A percentile compares a stretch with the other conserved stretches of the same genome.
These are phyloP conservation scores for Epichloe scottii DNA, from an alignment of 2,329 filamentous ascomycete genomes.

Conservation along the genomic window DNA sequence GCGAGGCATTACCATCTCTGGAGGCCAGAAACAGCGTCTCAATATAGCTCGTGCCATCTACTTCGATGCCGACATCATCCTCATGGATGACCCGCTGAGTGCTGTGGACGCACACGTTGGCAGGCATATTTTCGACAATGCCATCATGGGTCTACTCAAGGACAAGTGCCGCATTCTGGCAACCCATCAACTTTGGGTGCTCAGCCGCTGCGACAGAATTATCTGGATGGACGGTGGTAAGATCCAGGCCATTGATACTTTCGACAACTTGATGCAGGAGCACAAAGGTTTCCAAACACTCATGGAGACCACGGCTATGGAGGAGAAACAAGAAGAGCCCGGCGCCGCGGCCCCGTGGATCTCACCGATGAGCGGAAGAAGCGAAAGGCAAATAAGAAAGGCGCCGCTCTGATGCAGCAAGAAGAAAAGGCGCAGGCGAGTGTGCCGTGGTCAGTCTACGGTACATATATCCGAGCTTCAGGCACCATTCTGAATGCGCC, in stretches of 20 bases:
- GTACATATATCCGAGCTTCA: conserved; percentile 63
- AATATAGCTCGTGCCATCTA: conserved; percentile 81
- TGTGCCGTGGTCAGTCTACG: conserved; percentile 71
- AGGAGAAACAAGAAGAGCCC: conserved; percentile 43
- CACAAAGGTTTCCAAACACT: conserved; percentile 69
- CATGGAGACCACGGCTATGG: conserved; percentile 73
- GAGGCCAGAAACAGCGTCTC: conserved; percentile 86
- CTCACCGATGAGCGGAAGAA: conserved; percentile 22
- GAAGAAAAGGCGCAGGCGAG: conserved; percentile 60
- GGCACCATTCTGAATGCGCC: conserved; percentile 59
- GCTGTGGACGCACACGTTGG: conserved; percentile 61
- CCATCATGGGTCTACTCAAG: conserved; percentile 77
- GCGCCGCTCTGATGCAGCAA: conserved; percentile 56
- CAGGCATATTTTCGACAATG: conserved; percentile 78
- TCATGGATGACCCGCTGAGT: conserved; percentile 58
- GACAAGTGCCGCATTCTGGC: conserved; percentile 85
- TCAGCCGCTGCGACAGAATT: conserved; percentile 81
- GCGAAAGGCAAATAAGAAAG: conserved; percentile 46
- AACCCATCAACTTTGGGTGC: conserved; percentile 89
- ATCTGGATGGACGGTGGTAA: conserved; percentile 84
- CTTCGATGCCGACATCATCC: conserved; percentile 53
- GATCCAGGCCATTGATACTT: conserved; percentile 79
- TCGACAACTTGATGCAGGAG: conserved; percentile 70
- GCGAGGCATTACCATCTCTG: conserved; percentile 87
- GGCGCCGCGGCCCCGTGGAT: conserved; percentile 27